These are phyloP conservation scores for Saturnispora hagleri DNA, from an alignment of 805 yeast genomes.

Conservation along the genomic window DNA sequence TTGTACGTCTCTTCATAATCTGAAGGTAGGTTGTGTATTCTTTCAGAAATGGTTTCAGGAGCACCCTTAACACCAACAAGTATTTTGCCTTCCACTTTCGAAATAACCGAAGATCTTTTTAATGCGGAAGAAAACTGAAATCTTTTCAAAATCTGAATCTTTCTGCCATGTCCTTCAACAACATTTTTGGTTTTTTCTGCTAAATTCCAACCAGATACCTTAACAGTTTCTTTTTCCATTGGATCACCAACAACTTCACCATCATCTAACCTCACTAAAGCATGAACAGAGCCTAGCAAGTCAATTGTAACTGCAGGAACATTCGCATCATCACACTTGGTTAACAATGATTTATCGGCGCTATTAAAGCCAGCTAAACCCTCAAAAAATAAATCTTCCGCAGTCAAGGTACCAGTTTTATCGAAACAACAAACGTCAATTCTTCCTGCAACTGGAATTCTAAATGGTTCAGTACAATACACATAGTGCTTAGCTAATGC, in stretches of 20 bases:
- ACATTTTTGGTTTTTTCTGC: conserved; percentile 56
- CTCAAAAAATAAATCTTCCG: conserved; percentile 92
- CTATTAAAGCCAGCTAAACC: conserved; percentile 79
- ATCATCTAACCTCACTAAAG: conserved; percentile 86
- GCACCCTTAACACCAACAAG: conserved; percentile 95
- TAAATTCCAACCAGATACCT: conserved; percentile 79
- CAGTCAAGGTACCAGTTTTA: conserved; percentile 96
- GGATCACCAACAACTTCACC: conserved; percentile 99
- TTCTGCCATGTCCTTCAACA: conserved; percentile 38
- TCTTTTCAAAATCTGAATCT: conserved; percentile 71
- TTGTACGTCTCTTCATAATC: conserved; percentile 80
- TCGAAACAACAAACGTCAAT: conserved; percentile 98
- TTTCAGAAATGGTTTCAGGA: conserved; percentile 84
- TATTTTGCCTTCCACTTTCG: conserved; percentile 41
- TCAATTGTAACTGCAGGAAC: conserved; percentile 62
- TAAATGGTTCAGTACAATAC: conserved; percentile 96
- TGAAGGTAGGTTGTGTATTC: conserved; percentile 63
- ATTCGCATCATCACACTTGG: conserved; percentile 38
- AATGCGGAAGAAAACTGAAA: conserved; percentile 95
- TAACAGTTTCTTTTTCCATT: conserved; percentile 94
- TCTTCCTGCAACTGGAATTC: conserved; percentile 97
- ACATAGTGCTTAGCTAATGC: conserved; percentile 82
- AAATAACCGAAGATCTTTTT: conserved; percentile 87
- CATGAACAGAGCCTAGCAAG: conserved; percentile 92
- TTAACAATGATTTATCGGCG: conserved; percentile 45